A percentile compares a stretch with the other conserved stretches of the same genome.
phyloP scores from a whole-genome alignment of 371 early-diverging fungal species.

The Globomyces sp. region DNA sequence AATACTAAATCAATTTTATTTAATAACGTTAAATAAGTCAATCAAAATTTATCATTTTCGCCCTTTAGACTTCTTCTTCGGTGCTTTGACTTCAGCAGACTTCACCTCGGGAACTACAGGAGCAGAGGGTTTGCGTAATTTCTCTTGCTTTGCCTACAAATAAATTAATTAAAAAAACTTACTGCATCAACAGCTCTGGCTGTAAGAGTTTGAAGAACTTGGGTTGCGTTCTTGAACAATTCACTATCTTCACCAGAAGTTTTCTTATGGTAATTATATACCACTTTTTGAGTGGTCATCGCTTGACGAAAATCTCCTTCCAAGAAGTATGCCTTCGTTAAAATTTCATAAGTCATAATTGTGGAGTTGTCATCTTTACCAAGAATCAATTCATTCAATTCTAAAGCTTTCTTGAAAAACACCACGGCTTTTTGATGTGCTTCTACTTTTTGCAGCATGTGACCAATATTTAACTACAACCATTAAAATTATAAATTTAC shows the following conservation, averaged over 20 bases:
- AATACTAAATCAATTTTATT: too few species aligned
- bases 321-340: conserved; percentile 74
- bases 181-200: conserved; percentile 5
- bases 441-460: conserved; percentile 77
- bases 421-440: conserved; percentile 61
- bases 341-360: conserved; percentile 65
- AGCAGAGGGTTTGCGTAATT: too few species aligned
- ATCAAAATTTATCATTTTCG: too few species aligned
- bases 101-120: too few species aligned
- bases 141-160: too few species aligned
- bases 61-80: too few species aligned
- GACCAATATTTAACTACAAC: conserved; percentile 73
- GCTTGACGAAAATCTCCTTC: conserved; percentile 76
- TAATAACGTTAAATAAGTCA: too few species aligned
- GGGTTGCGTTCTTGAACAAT: neutral
- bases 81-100: too few species aligned
- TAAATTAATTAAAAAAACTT: too few species aligned
- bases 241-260: neutral
- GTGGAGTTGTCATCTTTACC: conserved; percentile 75
- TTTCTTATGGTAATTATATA: conserved; percentile 1
- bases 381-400: conserved; percentile 65
- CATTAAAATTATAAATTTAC: conserved; percentile 30
- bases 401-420: conserved; percentile 75
- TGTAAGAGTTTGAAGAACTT: neutral
- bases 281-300: conserved; percentile 62